phyloP scores from a whole-genome alignment of 805 yeast genomes.

The Hyphopichia homilentoma region DNA sequence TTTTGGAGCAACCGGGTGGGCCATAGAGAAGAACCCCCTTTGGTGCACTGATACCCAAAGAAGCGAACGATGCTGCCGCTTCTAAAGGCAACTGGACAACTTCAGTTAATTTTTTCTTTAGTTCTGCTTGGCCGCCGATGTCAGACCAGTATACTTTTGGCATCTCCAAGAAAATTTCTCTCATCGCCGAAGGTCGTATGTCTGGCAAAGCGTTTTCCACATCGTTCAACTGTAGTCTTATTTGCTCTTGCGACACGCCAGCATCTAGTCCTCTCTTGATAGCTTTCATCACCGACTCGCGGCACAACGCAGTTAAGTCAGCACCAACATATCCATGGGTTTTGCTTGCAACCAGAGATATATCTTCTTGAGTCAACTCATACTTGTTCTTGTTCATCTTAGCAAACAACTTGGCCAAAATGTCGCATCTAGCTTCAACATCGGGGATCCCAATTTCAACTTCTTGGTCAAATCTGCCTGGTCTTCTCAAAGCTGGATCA shows the following conservation, averaged over 20 bases:
- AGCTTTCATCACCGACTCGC: conserved; percentile 86
- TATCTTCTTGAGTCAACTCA: conserved; percentile 48
- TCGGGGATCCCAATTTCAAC: conserved; percentile 93
- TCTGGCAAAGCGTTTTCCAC: conserved; percentile 70
- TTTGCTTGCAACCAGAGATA: conserved; percentile 61
- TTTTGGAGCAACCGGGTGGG: conserved; percentile 98
- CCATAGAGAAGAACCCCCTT: conserved; percentile 92
- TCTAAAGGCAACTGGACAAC: conserved; percentile 90
- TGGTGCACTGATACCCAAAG: conserved; percentile 84
- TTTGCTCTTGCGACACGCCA: conserved; percentile 21
- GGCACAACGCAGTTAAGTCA: conserved; percentile 78
- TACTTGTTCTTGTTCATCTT: conserved; percentile 47
- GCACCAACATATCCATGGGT: conserved; percentile 99
- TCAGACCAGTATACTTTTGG: conserved; percentile 93
- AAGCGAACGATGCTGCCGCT: conserved; percentile 70
- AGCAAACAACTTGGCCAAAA: conserved; percentile 58
- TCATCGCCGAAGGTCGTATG: conserved; percentile 95
- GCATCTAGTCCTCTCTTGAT: conserved; percentile 56
- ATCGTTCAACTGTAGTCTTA: conserved; percentile 53
- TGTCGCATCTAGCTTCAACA: conserved; percentile 70
- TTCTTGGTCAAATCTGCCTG: conserved; percentile 88
- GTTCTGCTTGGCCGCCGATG: conserved; percentile 89
- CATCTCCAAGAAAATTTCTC: conserved; percentile 90
- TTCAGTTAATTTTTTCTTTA: conserved; percentile 78
- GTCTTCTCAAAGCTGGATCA: conserved; percentile 74